Evolutionary conservation across 2,329 filamentous ascomycete genomes (phyloP).

Genomic region (Fusarium buxicola): DNA sequence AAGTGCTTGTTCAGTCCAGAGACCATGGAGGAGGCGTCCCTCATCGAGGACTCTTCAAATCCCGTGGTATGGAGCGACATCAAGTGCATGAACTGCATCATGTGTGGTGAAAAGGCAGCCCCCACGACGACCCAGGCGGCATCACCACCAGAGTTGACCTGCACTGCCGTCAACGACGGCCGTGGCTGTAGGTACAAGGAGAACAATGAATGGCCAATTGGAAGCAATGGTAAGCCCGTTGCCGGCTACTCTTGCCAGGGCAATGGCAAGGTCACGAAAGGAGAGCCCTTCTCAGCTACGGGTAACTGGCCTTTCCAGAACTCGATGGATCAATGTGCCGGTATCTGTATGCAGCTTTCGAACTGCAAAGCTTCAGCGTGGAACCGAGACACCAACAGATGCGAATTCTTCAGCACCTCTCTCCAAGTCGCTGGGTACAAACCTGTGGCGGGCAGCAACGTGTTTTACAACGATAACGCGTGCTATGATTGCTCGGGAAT

Average conservation of each 20-base stretch:
- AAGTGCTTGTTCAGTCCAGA: constrained; percentile 18
- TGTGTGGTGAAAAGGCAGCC: constrained; percentile 11
- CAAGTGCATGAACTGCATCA: constrained; percentile 21
- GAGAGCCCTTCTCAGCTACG: constrained; percentile 17
- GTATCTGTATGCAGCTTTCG: constrained; percentile 24
- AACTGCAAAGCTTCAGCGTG: constrained; percentile 22
- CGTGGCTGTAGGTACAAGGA: constrained; percentile 14
- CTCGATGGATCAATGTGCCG: constrained; percentile 23
- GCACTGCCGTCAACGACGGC: neutral
- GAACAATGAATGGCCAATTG: constrained; percentile 16
- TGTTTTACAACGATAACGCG: constrained; percentile 27
- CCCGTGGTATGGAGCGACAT: constrained; percentile 22
- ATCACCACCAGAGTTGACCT: constrained; percentile 21
- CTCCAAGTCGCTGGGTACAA: constrained; percentile 14
- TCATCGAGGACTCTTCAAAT: neutral
- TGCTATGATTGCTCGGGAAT: constrained; percentile 31
- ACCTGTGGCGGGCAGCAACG: neutral
- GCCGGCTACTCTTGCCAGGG: constrained; percentile 15
- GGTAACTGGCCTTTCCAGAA: constrained; percentile 19
- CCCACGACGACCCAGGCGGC: neutral
- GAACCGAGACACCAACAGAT: constrained; percentile 12
- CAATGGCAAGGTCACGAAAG: constrained; percentile 6
- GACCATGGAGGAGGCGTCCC: constrained; percentile 7
- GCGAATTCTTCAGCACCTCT: constrained; percentile 23
- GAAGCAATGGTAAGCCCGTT: constrained; percentile 20